Percentiles rank a stretch among this genome's conserved stretches.
Conservation (phyloP, 2,329 filamentous ascomycete genomes). For the Penicillium crustosum region DNA sequence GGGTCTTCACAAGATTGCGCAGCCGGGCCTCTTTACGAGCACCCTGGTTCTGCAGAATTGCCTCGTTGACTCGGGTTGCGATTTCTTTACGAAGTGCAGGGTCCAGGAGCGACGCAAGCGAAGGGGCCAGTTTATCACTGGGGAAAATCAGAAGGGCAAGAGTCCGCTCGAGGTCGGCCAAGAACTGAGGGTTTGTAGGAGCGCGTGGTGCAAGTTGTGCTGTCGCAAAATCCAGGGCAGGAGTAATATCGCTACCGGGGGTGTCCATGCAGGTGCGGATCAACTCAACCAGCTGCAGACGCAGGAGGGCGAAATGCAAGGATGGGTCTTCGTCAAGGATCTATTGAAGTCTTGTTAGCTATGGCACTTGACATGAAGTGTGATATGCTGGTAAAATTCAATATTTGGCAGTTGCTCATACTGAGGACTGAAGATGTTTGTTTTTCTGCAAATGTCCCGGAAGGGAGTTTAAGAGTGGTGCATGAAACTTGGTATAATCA, state of each 20-base stretch:
- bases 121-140: constrained; percentile 72
- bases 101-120: constrained; percentile 73
- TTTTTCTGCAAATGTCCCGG: constrained; percentile 81
- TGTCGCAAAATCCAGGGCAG: constrained; percentile 83
- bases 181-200: constrained; percentile 74
- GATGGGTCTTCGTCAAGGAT: constrained; percentile 80
- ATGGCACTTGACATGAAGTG: constrained; percentile 13
- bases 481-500: constrained; percentile 99
- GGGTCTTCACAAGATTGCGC: constrained; percentile 73
- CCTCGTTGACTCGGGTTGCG: constrained; percentile 86
- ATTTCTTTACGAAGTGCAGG: constrained; percentile 77
- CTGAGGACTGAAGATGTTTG: constrained; percentile 76
- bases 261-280: constrained; percentile 73
- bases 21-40: constrained; percentile 77
- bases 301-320: constrained; percentile 84
- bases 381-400: constrained; percentile 13
- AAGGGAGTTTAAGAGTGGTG: constrained; percentile 95
- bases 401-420: constrained; percentile 63
- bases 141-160: constrained; percentile 91
- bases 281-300: constrained; percentile 89
- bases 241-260: constrained; percentile 69
- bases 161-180: constrained; percentile 84
- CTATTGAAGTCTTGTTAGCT: constrained; percentile 51
- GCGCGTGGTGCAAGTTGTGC: constrained; percentile 84
- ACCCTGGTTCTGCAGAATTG: constrained; percentile 73